phyloP scores from a whole-genome alignment of 1,139 yeast genomes.

The Zygosaccharomyces sapae region DNA sequence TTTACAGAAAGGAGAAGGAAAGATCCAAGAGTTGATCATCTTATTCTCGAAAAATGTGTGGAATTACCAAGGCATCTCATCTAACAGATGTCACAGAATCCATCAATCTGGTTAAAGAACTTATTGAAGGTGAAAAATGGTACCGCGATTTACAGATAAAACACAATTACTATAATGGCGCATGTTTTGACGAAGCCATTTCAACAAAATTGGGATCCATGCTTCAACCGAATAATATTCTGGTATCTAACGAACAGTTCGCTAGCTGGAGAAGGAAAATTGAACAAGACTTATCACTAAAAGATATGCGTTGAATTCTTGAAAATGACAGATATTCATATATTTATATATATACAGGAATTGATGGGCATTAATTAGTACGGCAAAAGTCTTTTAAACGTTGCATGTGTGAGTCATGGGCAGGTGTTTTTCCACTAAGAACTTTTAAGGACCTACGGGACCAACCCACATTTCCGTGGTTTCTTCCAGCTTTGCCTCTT shows the following conservation, averaged over 20 bases:
- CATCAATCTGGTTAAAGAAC: conserved; percentile 49
- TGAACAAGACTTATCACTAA: conserved; percentile 30
- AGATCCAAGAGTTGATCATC: conserved; percentile 48
- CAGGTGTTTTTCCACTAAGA: conserved; percentile 59
- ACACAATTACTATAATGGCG: conserved; percentile 32
- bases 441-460: conserved; percentile 58
- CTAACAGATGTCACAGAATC: conserved; percentile 48
- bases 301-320: conserved; percentile 11
- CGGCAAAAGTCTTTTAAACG: conserved; percentile 49
- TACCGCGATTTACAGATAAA: conserved; percentile 42
- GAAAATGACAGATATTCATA: not conserved
- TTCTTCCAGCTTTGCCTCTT: conserved; percentile 78
- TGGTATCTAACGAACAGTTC: conserved; percentile 33
- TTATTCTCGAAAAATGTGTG: conserved; percentile 48
- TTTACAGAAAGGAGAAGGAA: conserved; percentile 45
- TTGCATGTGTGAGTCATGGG: conserved; percentile 43
- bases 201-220: conserved; percentile 33
- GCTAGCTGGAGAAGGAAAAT: conserved; percentile 31
- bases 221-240: conserved; percentile 30
- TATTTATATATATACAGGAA: conserved; percentile 5
- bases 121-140: conserved; percentile 57
- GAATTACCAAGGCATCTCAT: conserved; percentile 50
- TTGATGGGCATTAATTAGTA: conserved; percentile 24
- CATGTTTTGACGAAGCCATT: conserved; percentile 26
- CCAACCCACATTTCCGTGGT: conserved; percentile 93